Base-by-base conservation (phyloP, 164 flowering plant species). In the Piper longum region DNA sequence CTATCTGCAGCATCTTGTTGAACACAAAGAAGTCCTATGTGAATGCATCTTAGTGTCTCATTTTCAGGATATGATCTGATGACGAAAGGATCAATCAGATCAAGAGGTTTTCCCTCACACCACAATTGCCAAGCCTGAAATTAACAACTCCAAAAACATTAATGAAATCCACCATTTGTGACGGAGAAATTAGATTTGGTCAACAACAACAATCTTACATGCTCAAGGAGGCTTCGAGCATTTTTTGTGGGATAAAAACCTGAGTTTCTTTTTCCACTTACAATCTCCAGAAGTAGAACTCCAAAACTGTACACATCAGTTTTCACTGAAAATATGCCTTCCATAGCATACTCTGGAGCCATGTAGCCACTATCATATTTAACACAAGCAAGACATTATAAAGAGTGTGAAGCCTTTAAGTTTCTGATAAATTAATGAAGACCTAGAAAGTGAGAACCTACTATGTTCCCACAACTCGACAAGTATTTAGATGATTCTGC, bases 391-490 rank as follows among this genome's bases (percentile, higher is more conserved):
- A 9, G 3, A 3, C 18, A 42, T 60, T 42, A 60, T 13, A 3
- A 60, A 16, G 42, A 60, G 48, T 39, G 11, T 41, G 36, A 18
- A 4, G 5, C 17, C 19, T 14, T 17, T 3, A 57, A 11, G 8
- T 7, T 16, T 16, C 0, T 3, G 16, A 56, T 17, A 56, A 8
- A 56, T 19, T 2, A 7, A n/a, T 4, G 57, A 56, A 8, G 3
- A 57, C 1, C 41, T 26, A 3, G 11, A 36, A 26, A 56, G 17
- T 3, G 58, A 40, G n/a, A 6, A 64, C 82, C 72, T 72, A 78
- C 81, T 66, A 76, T 26, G 83, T 78, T 9, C 83, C 81, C 16
- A 71, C 75, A 41, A 76, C 59, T 69, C 71, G 60, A 4, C 14
- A 61, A 0, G 81, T 76, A 5, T 61, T 69, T 1, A 57, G 73